These are phyloP conservation scores for Clavispora asparagi DNA, from an alignment of 805 yeast genomes.

Conservation along the genomic window DNA sequence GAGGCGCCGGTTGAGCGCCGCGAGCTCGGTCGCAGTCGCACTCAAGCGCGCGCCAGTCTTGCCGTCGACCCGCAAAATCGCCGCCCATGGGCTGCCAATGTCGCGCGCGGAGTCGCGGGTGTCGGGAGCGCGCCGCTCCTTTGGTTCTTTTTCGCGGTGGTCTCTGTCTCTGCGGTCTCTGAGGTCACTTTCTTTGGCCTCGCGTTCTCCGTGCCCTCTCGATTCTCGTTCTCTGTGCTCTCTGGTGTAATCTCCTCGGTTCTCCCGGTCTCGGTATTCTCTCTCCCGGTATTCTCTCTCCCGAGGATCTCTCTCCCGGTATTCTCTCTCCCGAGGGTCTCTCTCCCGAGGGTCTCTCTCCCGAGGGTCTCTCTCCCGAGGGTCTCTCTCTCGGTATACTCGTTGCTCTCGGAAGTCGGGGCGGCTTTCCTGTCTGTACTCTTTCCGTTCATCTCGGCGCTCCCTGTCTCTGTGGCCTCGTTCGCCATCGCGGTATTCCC, in stretches of 20 bases:
- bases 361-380: conserved; percentile 1
- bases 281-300: not conserved
- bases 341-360: conserved; percentile 2
- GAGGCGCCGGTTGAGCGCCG: conserved; percentile 20
- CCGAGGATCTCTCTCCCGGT: not conserved
- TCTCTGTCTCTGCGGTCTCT: not conserved
- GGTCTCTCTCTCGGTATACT: conserved; percentile 1
- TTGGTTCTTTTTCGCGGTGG: not conserved
- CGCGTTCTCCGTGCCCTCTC: not conserved
- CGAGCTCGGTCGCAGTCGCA: conserved; percentile 21
- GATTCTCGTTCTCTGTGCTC: not conserved
- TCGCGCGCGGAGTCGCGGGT: conserved; percentile 1
- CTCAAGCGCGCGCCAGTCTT: conserved; percentile 21
- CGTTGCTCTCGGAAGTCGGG: not conserved
- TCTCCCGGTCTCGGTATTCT: not conserved
- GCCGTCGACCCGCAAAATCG: conserved; percentile 25
- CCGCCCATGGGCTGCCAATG: conserved; percentile 27
- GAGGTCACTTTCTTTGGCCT: not conserved
- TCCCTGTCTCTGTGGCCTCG: conserved; percentile 9
- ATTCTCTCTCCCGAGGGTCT: conserved; percentile 1
- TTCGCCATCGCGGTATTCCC: conserved; percentile 3
- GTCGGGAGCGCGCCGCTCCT: not conserved
- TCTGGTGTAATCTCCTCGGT: not conserved
- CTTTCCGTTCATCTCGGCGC: conserved; percentile 19
- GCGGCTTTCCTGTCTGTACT: conserved; percentile 9